phyloP scores from a whole-genome alignment of 495 filamentous ascomycete genomes.

The Tuber aestivum region DNA sequence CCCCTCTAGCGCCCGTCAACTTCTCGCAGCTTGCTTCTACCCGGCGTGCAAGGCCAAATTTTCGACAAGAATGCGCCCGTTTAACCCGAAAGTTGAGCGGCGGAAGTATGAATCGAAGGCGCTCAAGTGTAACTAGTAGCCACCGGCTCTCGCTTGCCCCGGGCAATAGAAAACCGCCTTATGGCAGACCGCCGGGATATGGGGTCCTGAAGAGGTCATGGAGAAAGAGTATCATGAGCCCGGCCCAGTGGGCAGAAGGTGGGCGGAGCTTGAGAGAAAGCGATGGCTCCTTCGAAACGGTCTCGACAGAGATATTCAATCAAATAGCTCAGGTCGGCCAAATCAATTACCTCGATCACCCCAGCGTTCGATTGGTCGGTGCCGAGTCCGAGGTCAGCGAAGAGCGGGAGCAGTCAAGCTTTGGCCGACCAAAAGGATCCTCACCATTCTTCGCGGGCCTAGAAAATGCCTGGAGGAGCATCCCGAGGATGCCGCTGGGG shows the following conservation, averaged over 20 bases:
- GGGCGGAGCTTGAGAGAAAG: slow-evolving; percentile 32
- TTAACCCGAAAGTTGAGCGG: slow-evolving; percentile 17
- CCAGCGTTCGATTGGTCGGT: slow-evolving; percentile 29
- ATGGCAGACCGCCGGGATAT: slow-evolving; percentile 31
- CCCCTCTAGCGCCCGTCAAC: slow-evolving; percentile 16
- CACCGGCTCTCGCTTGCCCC: slow-evolving; percentile 18
- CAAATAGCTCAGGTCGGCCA: slow-evolving; percentile 30
- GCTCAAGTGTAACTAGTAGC: slow-evolving; percentile 23
- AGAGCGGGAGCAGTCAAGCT: slow-evolving; percentile 22
- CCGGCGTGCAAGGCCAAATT: slow-evolving; percentile 13
- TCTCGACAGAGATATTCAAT: slow-evolving; percentile 34
- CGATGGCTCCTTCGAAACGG: slow-evolving; percentile 33
- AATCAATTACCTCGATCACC: slow-evolving; percentile 25
- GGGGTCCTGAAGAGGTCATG: slow-evolving; percentile 33
- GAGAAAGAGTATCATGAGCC: slow-evolving; percentile 24
- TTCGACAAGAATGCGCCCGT: slow-evolving; percentile 10
- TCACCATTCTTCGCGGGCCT: slow-evolving; percentile 34
- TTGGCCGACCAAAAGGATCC: slow-evolving; percentile 27
- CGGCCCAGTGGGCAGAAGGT: slow-evolving; percentile 26
- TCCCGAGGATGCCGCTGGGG: slow-evolving; percentile 20
- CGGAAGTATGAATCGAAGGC: slow-evolving; percentile 11
- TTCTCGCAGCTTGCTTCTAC: slow-evolving; percentile 15
- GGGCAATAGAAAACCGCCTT: slow-evolving; percentile 27
- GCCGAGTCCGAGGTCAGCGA: slow-evolving; percentile 21
- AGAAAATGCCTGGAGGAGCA: slow-evolving; percentile 26